Evolutionary conservation across 176 grass and related monocot genomes (phyloP).

Genomic region (Leersia perrieri): DNA sequence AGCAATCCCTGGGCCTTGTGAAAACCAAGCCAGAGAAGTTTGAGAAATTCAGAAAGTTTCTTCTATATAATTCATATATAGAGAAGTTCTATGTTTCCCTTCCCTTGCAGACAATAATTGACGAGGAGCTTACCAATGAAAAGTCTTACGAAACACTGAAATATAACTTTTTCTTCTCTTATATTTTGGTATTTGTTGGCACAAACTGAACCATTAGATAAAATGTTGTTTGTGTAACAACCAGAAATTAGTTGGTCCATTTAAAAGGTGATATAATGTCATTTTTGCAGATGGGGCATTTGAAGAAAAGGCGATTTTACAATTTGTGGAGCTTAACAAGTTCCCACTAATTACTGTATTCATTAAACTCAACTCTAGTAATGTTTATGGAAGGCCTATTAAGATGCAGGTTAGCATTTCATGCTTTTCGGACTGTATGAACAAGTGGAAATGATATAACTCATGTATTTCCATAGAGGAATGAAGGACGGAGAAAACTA

Average conservation of each 20-base stretch:
- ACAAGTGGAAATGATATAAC: not conserved
- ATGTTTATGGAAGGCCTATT: conserved; percentile 85
- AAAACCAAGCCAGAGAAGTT: conserved; percentile 77
- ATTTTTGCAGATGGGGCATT: conserved; percentile 69
- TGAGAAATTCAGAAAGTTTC: conserved; percentile 76
- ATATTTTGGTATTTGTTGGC: not conserved
- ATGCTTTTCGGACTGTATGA: conserved; percentile 15
- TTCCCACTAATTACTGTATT: conserved; percentile 83
- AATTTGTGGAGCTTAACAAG: conserved; percentile 83
- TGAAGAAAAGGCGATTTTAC: conserved; percentile 68
- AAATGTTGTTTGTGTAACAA: not conserved
- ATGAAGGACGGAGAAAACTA: not conserved
- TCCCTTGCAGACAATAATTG: not conserved
- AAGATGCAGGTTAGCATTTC: conserved; percentile 71
- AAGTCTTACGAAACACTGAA: not conserved
- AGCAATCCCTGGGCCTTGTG: conserved; percentile 79
- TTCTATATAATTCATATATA: not conserved
- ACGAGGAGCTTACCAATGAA: not conserved
- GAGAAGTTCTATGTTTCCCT: not conserved
- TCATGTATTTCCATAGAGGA: not conserved
- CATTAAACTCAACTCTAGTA: conserved; percentile 77
- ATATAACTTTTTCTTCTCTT: not conserved
- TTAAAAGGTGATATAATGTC: conserved; percentile 12
- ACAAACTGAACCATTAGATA: not conserved
- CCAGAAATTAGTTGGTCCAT: not conserved